Evolutionary conservation across 2,329 filamentous ascomycete genomes (phyloP).

Genomic region (Trichoderma sp.): DNA sequence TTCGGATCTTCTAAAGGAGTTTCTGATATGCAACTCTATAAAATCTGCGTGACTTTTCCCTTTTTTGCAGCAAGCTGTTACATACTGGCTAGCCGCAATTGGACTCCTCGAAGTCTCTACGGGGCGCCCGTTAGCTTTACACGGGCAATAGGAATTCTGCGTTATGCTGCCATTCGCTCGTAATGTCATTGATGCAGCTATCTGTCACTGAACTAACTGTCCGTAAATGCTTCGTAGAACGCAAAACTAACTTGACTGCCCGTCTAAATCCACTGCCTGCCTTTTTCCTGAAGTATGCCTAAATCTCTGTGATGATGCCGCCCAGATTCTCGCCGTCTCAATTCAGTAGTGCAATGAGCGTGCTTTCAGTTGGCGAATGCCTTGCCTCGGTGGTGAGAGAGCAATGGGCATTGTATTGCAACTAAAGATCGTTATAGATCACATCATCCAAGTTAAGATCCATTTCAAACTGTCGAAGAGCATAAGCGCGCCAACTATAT

Average conservation of each 20-base stretch:
- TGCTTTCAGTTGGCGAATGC: not conserved
- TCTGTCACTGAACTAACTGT: not conserved
- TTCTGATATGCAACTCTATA: not conserved
- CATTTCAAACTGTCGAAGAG: no score
- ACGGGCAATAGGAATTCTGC: not conserved
- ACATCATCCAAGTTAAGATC: no score
- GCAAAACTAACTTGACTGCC: not conserved
- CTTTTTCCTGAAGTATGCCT: not conserved
- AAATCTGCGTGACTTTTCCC: not conserved
- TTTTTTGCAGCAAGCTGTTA: not conserved
- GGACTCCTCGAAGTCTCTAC: not conserved
- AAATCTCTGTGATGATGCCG: not conserved
- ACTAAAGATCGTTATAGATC: no score
- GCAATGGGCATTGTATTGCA: not conserved
- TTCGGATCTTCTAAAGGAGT: not conserved
- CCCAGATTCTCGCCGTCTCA: not conserved
- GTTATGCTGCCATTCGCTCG: not conserved
- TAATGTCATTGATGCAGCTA: not conserved
- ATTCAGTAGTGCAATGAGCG: not conserved
- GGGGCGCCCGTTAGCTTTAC: not conserved
- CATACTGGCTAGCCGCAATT: not conserved
- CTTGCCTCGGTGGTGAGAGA: not conserved
- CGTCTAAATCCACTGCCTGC: not conserved
- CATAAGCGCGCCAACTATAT: no score
- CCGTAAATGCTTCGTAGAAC: not conserved